Evolutionary conservation across 2,329 filamentous ascomycete species (phyloP).

Genomic region (Ceratocystis huliohia): DNA sequence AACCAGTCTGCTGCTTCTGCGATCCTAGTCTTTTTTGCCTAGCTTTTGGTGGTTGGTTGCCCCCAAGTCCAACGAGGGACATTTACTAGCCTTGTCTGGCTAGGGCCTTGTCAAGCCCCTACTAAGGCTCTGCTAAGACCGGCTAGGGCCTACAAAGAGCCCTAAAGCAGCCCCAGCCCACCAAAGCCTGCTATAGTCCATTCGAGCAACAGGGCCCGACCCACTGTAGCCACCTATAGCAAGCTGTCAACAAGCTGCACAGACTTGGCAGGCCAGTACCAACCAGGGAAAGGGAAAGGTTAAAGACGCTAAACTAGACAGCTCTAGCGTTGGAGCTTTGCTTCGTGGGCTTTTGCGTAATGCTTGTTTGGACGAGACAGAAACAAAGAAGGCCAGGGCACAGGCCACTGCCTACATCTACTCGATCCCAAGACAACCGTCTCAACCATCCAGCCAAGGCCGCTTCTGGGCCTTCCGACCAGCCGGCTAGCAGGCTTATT

Average conservation of each 20-base stretch:
- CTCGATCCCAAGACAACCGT: too few species aligned
- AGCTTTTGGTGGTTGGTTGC: neutral
- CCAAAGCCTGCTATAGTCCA: neutral
- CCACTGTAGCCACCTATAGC: neutral
- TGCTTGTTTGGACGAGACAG: neutral
- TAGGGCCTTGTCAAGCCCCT: neutral
- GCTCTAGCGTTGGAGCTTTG: too few species aligned
- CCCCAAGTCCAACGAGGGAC: neutral
- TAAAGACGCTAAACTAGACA: too few species aligned
- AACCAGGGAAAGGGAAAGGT: neutral
- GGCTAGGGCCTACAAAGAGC: neutral
- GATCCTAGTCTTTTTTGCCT: neutral
- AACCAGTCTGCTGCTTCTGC: neutral
- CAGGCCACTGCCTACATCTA: too few species aligned
- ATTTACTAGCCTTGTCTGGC: neutral
- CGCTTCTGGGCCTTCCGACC: too few species aligned
- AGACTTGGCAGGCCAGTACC: neutral
- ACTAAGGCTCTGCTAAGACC: neutral
- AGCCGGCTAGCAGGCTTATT: too few species aligned
- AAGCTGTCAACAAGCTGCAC: neutral
- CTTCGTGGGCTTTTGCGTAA: too few species aligned
- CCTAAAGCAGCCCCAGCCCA: neutral
- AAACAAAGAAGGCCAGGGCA: neutral
- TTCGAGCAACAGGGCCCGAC: neutral
- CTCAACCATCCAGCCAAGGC: too few species aligned